phyloP scores from a whole-genome alignment of 345 rosid species.

The Balakata baccata region DNA sequence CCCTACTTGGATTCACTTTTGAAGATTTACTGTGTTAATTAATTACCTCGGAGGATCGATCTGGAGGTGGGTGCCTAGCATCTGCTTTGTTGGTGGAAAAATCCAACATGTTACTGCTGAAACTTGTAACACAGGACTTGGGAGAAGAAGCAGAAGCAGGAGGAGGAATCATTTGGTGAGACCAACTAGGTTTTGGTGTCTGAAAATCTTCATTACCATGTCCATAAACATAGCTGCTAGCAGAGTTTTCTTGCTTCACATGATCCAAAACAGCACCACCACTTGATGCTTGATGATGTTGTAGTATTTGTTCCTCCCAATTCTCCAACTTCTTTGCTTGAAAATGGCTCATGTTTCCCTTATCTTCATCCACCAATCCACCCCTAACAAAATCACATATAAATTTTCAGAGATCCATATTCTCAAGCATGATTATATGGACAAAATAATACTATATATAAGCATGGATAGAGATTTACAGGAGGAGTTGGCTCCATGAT shows the following conservation, averaged over 20 bases:
- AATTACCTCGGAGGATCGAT: constrained; percentile 72
- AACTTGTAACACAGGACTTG: constrained; percentile 62
- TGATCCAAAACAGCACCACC: constrained; percentile 23
- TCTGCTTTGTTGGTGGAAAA: constrained; percentile 58
- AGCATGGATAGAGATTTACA: constrained; percentile 28
- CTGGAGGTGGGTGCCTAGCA: constrained; percentile 58
- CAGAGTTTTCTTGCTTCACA: constrained; percentile 66
- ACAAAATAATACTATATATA: background rate
- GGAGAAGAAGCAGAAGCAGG: constrained; percentile 46
- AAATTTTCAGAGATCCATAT: no score
- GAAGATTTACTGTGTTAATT: background rate
- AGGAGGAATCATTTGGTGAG: constrained; percentile 43
- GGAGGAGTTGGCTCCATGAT: constrained; percentile 81
- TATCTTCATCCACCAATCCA: constrained; percentile 67
- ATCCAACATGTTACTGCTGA: constrained; percentile 61
- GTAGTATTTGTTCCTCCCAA: constrained; percentile 65
- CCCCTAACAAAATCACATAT: constrained; percentile 40
- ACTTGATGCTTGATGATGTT: constrained; percentile 49
- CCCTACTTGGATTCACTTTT: no score
- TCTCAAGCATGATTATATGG: no score
- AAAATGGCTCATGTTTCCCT: constrained; percentile 42
- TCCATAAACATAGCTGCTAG: constrained; percentile 42
- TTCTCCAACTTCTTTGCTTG: constrained; percentile 55
- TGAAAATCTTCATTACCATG: constrained; percentile 44
- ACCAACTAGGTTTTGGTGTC: constrained; percentile 39